Percentiles rank a stretch among this genome's conserved stretches.
Conservation (phyloP, 371 early-diverging fungal genomes). For the Lichtheimia ornata region DNA sequence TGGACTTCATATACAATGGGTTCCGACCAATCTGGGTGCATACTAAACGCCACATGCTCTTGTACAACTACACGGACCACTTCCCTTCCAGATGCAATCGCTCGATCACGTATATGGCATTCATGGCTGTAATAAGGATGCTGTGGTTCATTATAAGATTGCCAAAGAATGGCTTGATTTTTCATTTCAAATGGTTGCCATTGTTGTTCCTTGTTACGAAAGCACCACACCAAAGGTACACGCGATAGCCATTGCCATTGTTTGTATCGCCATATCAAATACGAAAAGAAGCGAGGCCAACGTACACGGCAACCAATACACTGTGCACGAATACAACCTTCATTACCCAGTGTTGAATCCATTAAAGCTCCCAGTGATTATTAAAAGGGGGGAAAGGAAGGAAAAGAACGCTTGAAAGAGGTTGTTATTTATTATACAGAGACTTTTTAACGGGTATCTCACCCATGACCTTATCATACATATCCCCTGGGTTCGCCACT, state of each 20-base stretch:
- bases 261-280: constrained; percentile 6
- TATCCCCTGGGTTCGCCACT: background rate
- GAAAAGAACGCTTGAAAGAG: no score
- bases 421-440: no score
- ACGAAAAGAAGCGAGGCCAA: constrained; percentile 5
- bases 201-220: constrained; percentile 8
- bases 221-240: constrained; percentile 15
- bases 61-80: constrained; percentile 16
- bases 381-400: background rate
- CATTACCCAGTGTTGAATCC: no score
- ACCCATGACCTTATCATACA: constrained; percentile 1
- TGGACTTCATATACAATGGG: constrained; percentile 24
- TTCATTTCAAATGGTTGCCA: constrained; percentile 17
- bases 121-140: constrained; percentile 7
- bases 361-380: background rate
- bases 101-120: constrained; percentile 16
- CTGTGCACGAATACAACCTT: background rate
- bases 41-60: constrained; percentile 22
- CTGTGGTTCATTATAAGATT: constrained; percentile 5
- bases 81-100: constrained; percentile 11
- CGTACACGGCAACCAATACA: constrained; percentile 1
- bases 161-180: constrained; percentile 24
- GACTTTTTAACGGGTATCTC: background rate
- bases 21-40: constrained; percentile 22
- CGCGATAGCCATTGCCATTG: constrained; percentile 8